Conservation (phyloP, 441 rosid genomes). For the Gossypium lobatum region DNA sequence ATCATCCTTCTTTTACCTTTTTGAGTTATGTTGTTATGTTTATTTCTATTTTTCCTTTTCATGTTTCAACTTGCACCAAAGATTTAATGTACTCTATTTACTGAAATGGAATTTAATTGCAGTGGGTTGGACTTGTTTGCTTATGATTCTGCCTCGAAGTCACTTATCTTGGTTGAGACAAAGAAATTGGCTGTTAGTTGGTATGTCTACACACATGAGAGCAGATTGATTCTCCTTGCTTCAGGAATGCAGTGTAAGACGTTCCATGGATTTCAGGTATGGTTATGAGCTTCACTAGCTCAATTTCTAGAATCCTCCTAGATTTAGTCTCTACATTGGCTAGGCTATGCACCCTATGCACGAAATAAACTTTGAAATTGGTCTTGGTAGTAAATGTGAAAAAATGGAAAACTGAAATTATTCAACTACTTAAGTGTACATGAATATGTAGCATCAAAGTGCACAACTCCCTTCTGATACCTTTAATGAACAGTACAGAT, state of each 20-base stretch:
- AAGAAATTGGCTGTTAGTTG: constrained; percentile 66
- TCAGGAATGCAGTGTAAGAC: constrained; percentile 95
- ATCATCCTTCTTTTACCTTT: constrained; percentile 4
- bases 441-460: not conserved
- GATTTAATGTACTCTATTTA: constrained; percentile 13
- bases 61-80: constrained; percentile 8
- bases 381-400: not conserved
- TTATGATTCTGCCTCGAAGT: constrained; percentile 49
- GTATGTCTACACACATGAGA: constrained; percentile 91
- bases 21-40: not conserved
- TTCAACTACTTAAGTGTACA: not conserved
- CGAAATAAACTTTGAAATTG: not conserved
- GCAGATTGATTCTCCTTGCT: constrained; percentile 94
- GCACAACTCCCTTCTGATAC: not conserved
- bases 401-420: not conserved
- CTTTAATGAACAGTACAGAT: not conserved
- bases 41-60: not conserved
- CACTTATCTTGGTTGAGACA: constrained; percentile 73
- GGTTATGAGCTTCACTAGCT: constrained; percentile 10
- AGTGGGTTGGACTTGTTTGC: constrained; percentile 93
- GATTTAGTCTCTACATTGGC: not conserved
- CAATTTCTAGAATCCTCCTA: not conserved
- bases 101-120: constrained; percentile 29
- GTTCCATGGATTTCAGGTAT: constrained; percentile 87
- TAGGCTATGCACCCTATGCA: not conserved